Evolutionary conservation across 2,329 filamentous ascomycete species (phyloP), one percentile per base, ranked within the genome.

Genomic region (Balansia obtecta): DNA sequence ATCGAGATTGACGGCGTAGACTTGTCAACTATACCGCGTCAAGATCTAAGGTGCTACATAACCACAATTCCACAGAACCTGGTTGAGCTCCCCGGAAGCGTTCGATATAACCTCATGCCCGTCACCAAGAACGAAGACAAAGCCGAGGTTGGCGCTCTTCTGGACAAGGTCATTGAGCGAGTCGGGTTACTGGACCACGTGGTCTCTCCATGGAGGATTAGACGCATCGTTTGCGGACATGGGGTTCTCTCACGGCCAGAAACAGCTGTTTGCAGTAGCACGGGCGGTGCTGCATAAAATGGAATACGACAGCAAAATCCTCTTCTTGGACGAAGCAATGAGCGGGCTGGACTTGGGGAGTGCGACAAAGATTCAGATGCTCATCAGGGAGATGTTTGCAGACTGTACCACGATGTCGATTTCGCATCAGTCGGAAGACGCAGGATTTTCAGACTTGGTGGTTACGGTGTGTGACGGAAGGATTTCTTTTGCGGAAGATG

Each of bases 51-150:
- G 2, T 58, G 58, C 1, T 59, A 55, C 15, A 63, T 68, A n/a
- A 56, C 64, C 4, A 58, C 58, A 0, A 52, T 66, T 1, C 50
- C 64, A 0, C 65, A 67, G 39, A 64, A 66, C 12, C 51, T 58
- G 1, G 47, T 58, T 4, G 48, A 52, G 18, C 50, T 58, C 2
- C 50, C 50, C 13, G 55, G 56, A 9, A 53, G 53, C 3, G n/a
- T 58, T 4, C 53, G 55, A 7, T n/a, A 50, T 18, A 50, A 50
- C 18, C 18, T 50, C 1, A 8, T 33, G 11, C 48, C 42, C 15
- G 11, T 16, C 11, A 38, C 22, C 46, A 13, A 18, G 11, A 49
- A 32, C 15, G 16, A 38, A 32, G 13, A 22, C 39, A 12, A 16
- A 20, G 15, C 34, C 34, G 15, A 37, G 34, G 6, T 37, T 13